Base-by-base conservation (phyloP, 2,329 filamentous ascomycete species). In the Didymosphaeria variabile region DNA sequence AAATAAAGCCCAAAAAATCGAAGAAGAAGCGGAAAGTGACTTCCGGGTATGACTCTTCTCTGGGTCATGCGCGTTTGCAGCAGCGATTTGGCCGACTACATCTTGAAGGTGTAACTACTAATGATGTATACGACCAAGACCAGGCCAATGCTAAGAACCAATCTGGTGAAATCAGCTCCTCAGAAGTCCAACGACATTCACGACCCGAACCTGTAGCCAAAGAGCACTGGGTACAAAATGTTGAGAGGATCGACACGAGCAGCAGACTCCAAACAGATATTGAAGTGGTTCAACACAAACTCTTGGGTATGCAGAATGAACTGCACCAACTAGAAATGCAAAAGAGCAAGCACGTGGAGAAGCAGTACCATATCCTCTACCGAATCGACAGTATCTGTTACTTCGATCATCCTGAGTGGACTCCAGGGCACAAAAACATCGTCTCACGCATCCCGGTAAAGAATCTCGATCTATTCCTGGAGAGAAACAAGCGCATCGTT, bases 321-420 rank as follows among this genome's bases (percentile, higher is more conserved):
- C n/a, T 53, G 10, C 36, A 23, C 15, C 26, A 59, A 10, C 19
- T 58, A 13, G 49, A 58, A 36, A 38, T 29, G 13, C 29, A 60
- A 31, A 3, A 51, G 31, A 21, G 6, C 1, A 40, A 15, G 1
- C 34, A 34, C 21, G 26, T 47, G 32, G 49, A 21, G 3, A 44
- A 36, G 29, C 55, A 46, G 26, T 59, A 58, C 45, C 59, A 64
- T 21, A 17, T 61, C 29, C 32, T 64, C 5, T 64, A 61, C 46
- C 42, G 59, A 10, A 49, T 65, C 15, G 46, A 46, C 5, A 10
- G 44, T 23, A 5, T 3, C 10, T 31, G 38, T 13, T 66, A 61
- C 40, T 40, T 66, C 50, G 63, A 66, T 40, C 61, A 60, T 47
- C 63, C 63, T 13, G 52, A 66, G 54, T 63, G 59, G 57, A 54